A percentile compares a stretch with the other conserved stretches of the same genome.
Evolutionary conservation across 2,329 filamentous ascomycete genomes (phyloP).

Genomic region (Aspergillus aculeatinus): DNA sequence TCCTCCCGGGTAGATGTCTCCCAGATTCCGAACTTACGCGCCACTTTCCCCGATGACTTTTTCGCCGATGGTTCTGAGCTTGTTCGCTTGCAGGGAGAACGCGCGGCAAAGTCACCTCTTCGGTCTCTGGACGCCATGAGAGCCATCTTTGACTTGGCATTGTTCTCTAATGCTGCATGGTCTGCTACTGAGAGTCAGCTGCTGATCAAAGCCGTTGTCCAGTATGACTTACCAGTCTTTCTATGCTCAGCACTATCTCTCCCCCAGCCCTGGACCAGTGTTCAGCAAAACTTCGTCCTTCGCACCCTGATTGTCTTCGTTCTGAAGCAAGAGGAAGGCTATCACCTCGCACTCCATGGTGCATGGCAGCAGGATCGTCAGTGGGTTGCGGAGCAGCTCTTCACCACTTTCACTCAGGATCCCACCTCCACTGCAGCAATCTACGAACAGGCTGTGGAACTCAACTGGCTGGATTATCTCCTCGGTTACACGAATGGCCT

Average conservation of each 20-base stretch:
- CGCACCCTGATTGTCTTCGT: conserved; percentile 75
- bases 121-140: conserved; percentile 82
- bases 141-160: conserved; percentile 63
- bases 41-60: conserved; percentile 68
- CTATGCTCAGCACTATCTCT: conserved; percentile 50
- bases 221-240: conserved; percentile 52
- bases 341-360: conserved; percentile 86
- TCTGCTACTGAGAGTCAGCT: conserved; percentile 55
- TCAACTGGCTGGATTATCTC: conserved; percentile 80
- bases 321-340: conserved; percentile 71
- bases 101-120: conserved; percentile 78
- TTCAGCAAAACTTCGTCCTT: conserved; percentile 50
- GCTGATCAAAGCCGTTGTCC: conserved; percentile 61
- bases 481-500: conserved; percentile 78
- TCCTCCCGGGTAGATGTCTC: conserved; percentile 77
- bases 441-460: conserved; percentile 75
- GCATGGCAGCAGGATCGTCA: conserved; percentile 86
- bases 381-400: conserved; percentile 79
- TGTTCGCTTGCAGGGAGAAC: conserved; percentile 59
- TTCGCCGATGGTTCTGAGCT: conserved; percentile 62
- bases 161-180: conserved; percentile 59
- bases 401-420: conserved; percentile 71
- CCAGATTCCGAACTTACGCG: conserved; percentile 76
- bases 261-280: conserved; percentile 50
- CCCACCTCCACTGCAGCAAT: conserved; percentile 67